Base-by-base conservation (phyloP, 225 moss, liverwort and hornwort species). In the Takakia lepidozioides region DNA sequence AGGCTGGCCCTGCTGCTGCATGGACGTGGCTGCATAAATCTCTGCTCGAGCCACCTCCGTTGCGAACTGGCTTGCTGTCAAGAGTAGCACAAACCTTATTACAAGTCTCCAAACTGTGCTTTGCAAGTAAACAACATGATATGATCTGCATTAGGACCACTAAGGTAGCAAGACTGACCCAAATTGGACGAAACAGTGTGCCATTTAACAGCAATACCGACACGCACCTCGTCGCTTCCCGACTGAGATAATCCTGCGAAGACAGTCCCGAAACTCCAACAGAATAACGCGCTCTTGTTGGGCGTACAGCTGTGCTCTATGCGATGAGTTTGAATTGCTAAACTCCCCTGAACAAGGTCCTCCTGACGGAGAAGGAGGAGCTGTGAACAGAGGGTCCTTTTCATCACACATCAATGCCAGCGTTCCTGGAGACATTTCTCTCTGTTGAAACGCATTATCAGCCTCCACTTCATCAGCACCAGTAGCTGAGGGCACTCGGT, bases 371-470 rank as follows among this genome's bases (percentile, higher is more conserved):
- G 77, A 78, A 53, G 72, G 64, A 13, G 75, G 72, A 6, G 67
- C 80, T 36, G 80, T 71, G 43, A 80, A 75, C 53, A 80, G 54
- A 18, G 80, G 66, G 35, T 80, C 75, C 49, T 80, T 74, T 52
- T 80, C 75, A 51, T 80, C 80, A 34, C 75, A 80, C 80, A 80
- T 80, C 60, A 80, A 71, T 43, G 80, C 75, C 39, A 80, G 34
- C 17, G 80, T 80, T 58, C 80, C 75, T 17, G 75, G 80, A 29
- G 71, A 80, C 71, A 75, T 68, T 40, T 75, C 66, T 49, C 70
- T 70, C 36, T 66, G 59, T 42, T 51, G 49, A 22, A 39, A 47
- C 8, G 57, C 57, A 8, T 18, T 45, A 46, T 72, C 72, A 46
- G 38, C 27, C 19, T 73, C 72, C 29, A 51, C 61, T 22, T 68